Evolutionary conservation across 345 rosid genomes (phyloP).

Genomic region (Lagerstroemia speciosa): DNA sequence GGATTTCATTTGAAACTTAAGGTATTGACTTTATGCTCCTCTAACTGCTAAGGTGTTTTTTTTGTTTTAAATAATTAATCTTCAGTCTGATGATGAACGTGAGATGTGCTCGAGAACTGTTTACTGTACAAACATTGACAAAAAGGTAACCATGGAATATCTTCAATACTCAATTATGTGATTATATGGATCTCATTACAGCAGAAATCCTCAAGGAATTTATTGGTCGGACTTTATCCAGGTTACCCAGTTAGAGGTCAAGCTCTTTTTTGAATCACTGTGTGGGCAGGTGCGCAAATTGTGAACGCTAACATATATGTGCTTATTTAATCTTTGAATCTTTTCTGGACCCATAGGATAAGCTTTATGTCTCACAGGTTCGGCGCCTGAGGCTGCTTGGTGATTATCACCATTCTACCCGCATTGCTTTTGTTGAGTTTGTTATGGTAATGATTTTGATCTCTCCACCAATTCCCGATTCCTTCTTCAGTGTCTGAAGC

Average conservation of each 20-base stretch:
- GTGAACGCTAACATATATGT: background rate
- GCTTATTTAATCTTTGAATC: background rate
- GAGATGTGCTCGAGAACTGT: conserved; percentile 97
- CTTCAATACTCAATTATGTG: background rate
- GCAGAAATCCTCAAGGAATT: background rate
- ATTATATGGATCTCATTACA: background rate
- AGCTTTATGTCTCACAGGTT: conserved; percentile 37
- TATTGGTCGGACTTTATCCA: conserved; percentile 22
- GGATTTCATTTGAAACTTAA: background rate
- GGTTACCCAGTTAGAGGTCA: conserved; percentile 76
- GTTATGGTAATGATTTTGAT: conserved; percentile 34
- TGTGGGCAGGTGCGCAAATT: conserved; percentile 72
- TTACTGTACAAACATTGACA: conserved; percentile 94
- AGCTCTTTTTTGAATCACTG: conserved; percentile 68
- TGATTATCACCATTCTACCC: conserved; percentile 83
- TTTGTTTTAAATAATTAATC: conserved; percentile 2
- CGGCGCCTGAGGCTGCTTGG: conserved; percentile 89
- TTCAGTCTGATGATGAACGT: conserved; percentile 89
- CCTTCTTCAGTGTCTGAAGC: background rate
- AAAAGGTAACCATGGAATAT: conserved; percentile 39
- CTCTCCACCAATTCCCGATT: background rate
- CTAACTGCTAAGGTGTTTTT: conserved; percentile 3
- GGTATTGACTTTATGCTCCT: background rate
- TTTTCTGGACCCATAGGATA: background rate
- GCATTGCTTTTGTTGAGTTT: conserved; percentile 91